These are phyloP conservation scores for Phaeomoniella chlamydospora DNA, from an alignment of 2,329 filamentous ascomycete species.

Conservation along the genomic window DNA sequence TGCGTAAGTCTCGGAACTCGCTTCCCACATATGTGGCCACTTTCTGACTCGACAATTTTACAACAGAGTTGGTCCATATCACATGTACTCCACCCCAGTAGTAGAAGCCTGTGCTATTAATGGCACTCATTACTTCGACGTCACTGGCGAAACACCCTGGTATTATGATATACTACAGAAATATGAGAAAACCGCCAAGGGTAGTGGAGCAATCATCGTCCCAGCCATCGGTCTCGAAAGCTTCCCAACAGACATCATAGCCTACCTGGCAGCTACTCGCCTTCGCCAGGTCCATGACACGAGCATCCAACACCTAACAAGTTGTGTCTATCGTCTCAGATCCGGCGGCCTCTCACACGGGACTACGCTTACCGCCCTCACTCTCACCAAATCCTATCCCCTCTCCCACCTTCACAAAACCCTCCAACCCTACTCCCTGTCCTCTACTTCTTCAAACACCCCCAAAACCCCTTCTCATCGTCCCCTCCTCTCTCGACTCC, in stretches of 20 bases:
- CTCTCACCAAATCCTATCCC: slow-evolving; percentile 32
- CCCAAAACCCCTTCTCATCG: slow-evolving; percentile 17
- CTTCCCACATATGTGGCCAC: background rate
- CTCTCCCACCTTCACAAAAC: slow-evolving; percentile 25
- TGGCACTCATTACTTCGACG: slow-evolving; percentile 55
- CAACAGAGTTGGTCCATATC: slow-evolving; percentile 45
- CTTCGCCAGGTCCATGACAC: slow-evolving; percentile 36
- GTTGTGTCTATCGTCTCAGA: slow-evolving; percentile 40
- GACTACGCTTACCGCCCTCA: slow-evolving; percentile 53
- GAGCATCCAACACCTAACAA: slow-evolving; percentile 35
- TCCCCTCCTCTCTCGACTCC: slow-evolving; percentile 22
- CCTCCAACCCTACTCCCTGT: slow-evolving; percentile 31
- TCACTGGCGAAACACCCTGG: slow-evolving; percentile 52
- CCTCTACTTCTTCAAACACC: slow-evolving; percentile 20
- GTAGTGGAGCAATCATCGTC: slow-evolving; percentile 47
- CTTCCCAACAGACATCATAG: slow-evolving; percentile 41
- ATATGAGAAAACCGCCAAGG: slow-evolving; percentile 44
- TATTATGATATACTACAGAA: slow-evolving; percentile 46
- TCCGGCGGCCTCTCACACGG: slow-evolving; percentile 39
- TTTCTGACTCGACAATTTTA: background rate
- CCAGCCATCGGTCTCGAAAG: slow-evolving; percentile 47
- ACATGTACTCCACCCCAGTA: slow-evolving; percentile 48
- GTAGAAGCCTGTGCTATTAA: slow-evolving; percentile 49
- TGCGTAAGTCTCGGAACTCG: background rate
- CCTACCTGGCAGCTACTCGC: slow-evolving; percentile 37